Evolutionary conservation across 441 rosid genomes (phyloP).

Genomic region (Breynia disticha): DNA sequence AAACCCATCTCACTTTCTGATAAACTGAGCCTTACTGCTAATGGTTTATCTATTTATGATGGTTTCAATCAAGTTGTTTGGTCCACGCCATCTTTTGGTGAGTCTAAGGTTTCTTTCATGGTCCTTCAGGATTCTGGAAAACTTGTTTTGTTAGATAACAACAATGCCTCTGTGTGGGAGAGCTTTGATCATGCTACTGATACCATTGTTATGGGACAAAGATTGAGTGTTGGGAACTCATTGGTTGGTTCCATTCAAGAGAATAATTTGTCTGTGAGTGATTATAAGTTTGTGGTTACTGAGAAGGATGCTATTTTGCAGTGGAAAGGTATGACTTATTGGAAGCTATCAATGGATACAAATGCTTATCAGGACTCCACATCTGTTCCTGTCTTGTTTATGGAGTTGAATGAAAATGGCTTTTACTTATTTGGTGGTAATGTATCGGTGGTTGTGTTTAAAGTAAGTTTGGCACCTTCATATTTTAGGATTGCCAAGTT

Average conservation of each 20-base stretch:
- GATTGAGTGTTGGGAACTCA: constrained; percentile 24
- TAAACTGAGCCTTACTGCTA: constrained; percentile 38
- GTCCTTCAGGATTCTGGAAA: constrained; percentile 60
- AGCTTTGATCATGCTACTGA: constrained; percentile 66
- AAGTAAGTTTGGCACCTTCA: constrained; percentile 29
- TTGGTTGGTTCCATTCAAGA: constrained; percentile 39
- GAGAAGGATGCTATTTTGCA: constrained; percentile 39
- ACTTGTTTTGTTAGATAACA: constrained; percentile 49
- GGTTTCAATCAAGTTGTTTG: constrained; percentile 31
- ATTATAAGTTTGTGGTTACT: constrained; percentile 41
- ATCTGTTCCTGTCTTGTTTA: constrained; percentile 34
- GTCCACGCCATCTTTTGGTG: constrained; percentile 49
- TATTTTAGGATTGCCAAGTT: constrained; percentile 50
- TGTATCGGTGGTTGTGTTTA: constrained; percentile 41
- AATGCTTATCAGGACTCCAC: constrained; percentile 33
- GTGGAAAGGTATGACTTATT: constrained; percentile 58
- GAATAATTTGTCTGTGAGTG: constrained; percentile 41
- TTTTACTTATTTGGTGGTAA: constrained; percentile 47
- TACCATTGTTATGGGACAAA: constrained; percentile 64
- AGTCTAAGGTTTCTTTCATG: constrained; percentile 37
- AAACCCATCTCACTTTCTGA: constrained; percentile 56
- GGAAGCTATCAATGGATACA: constrained; percentile 63
- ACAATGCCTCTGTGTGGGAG: constrained; percentile 63
- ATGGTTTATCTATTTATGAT: constrained; percentile 51
- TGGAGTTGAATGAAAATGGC: constrained; percentile 46